Base-by-base conservation (phyloP, 2,329 filamentous ascomycete genomes). In the Gliomastix tumulicola region DNA sequence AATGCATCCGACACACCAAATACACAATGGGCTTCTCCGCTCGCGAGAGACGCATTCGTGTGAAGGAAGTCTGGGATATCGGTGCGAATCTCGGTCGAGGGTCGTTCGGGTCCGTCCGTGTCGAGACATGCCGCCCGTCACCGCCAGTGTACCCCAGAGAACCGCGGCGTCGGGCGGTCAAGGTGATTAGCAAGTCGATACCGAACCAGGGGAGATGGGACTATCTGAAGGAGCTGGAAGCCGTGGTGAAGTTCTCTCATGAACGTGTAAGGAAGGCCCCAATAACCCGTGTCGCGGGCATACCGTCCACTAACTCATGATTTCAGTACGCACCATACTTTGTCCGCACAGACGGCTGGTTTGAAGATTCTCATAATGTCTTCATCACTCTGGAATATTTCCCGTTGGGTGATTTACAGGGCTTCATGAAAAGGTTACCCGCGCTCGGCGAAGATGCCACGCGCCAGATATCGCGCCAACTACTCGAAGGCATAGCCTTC, bases 361-460 rank as follows among this genome's bases (percentile, higher is more conserved):
- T 38, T 17, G 27, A 41, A n/a, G 32, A 22, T 8, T 22, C 37
- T 6, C 16, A 33, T 6, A 35, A 19, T 7, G 10, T 43, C 5
- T 43, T 38, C 30, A 37, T 43, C n/a, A 23, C 38, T 11, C 40
- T 40, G 41, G 41, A 43, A 9, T 43, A 37, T 28, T 30, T 36
- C 23, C 21, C 30, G 20, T 22, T 31, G 9, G 41, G 41, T 3
- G 41, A 43, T 16, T 12, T 43, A 9, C 38, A 41, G 17, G 22
- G 35, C 11, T 43, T 35, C 21, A 25, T 43, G n/a, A 38, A 25
- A 5, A 32, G 28, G 11, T 6, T 7, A 10, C 17, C 17, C 17
- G 31, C 35, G 3, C 37, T 43, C 7, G 27, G 38, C 2, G 41
- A 43, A 16, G 21, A 21, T 3, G 38, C 35, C 7, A 32, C 27